phyloP scores from a whole-genome alignment of 345 rosid genomes.

The Acer yangbiense region DNA sequence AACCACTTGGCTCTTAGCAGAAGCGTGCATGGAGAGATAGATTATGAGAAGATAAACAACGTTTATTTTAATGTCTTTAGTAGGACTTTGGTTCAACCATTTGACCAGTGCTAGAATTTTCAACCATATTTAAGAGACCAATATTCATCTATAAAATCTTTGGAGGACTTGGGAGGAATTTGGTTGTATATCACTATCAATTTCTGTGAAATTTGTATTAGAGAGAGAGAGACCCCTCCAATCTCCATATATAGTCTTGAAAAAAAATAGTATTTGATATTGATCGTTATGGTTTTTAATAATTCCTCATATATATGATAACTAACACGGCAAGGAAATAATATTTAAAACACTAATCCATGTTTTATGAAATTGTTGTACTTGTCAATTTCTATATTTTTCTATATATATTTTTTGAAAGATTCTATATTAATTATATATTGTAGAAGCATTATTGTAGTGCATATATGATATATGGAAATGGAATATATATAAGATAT shows the following conservation, averaged over 20 bases:
- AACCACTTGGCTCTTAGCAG: slow-evolving; percentile 1
- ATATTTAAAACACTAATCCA: neutral
- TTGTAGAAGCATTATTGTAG: neutral
- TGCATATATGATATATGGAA: no score
- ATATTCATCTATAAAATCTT: neutral
- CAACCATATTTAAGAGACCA: neutral
- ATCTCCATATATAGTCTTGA: neutral
- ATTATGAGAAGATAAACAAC: neutral
- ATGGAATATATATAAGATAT: no score
- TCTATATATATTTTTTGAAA: no score
- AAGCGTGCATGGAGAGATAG: slow-evolving; percentile 6
- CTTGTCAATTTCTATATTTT: neutral
- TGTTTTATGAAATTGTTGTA: neutral
- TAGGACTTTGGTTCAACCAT: slow-evolving; percentile 12
- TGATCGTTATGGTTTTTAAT: neutral
- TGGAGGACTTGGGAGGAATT: slow-evolving; percentile 13
- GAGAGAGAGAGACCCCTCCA: neutral
- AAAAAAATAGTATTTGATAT: neutral
- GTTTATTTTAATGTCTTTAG: slow-evolving; percentile 3
- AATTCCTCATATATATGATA: neutral
- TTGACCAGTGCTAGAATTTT: slow-evolving; percentile 3
- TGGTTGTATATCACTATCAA: slow-evolving; percentile 22
- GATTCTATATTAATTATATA: neutral
- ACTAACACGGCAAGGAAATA: slow-evolving; percentile 21
- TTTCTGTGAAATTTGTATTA: neutral